phyloP scores from a whole-genome alignment of 1,284 basidiomycete genomes.

The Apiotrichum sp. region DNA sequence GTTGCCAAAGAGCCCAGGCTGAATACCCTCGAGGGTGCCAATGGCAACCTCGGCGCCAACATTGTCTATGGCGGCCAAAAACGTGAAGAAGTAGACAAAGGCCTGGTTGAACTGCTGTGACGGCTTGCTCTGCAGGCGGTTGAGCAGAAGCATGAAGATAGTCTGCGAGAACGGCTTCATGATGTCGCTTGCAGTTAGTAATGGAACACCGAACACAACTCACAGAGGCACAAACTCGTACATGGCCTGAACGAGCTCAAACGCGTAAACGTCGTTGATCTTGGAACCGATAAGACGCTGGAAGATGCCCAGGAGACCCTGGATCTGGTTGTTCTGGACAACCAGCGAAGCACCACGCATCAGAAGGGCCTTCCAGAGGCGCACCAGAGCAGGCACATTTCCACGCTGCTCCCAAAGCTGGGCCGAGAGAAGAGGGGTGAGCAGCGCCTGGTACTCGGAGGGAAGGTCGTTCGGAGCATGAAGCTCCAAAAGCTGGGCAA shows the following conservation, averaged over 20 bases:
- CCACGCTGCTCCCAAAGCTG: constrained; percentile 89
- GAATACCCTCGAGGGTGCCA: constrained; percentile 70
- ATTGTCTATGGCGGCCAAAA: constrained; percentile 66
- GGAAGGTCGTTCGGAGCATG: constrained; percentile 62
- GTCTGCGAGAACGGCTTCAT: constrained; percentile 71
- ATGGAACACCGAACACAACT: too few species aligned
- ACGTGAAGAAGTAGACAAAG: constrained; percentile 73
- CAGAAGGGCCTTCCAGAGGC: constrained; percentile 80
- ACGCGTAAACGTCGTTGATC: constrained; percentile 82
- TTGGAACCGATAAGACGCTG: constrained; percentile 87
- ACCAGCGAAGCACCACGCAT: constrained; percentile 64
- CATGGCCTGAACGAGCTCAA: constrained; percentile 78
- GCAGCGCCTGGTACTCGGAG: constrained; percentile 66
- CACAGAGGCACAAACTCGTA: constrained; percentile 67
- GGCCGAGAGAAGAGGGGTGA: constrained; percentile 80
- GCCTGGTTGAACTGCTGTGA: constrained; percentile 83
- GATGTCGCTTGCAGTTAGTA: constrained; percentile 53
- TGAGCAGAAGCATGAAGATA: constrained; percentile 74
- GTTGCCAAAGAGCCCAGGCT: constrained; percentile 78
- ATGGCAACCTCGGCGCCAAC: constrained; percentile 76
- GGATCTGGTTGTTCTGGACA: constrained; percentile 66
- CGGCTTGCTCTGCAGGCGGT: constrained; percentile 77
- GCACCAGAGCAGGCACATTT: constrained; percentile 89
- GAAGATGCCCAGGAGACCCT: constrained; percentile 77
- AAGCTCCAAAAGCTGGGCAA: constrained; percentile 89